A percentile compares a stretch with the other conserved stretches of the same genome.
Conservation (phyloP, 164 flowering plant genomes). For the Chloranthus sessilifolius region DNA sequence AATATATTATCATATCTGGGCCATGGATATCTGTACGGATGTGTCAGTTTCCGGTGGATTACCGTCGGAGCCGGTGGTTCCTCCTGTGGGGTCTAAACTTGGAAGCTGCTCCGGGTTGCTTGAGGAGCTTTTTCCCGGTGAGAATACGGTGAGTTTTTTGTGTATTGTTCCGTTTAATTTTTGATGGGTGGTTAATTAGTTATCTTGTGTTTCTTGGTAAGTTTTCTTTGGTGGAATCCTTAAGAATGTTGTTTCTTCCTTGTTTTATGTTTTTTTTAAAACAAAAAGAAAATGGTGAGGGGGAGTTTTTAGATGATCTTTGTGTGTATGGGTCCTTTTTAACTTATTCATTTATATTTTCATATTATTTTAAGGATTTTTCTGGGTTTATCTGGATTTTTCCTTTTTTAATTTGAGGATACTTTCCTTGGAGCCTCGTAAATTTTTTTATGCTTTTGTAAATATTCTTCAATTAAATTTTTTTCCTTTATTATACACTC, state of each 20-base stretch:
- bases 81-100: slow-evolving; percentile 20
- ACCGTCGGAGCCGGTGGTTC: slow-evolving; percentile 20
- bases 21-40: slow-evolving; percentile 44
- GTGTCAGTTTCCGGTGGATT: slow-evolving; percentile 30
- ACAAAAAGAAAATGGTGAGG: too few species aligned
- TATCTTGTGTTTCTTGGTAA: neutral
- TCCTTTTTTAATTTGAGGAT: too few species aligned
- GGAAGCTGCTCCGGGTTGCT: slow-evolving; percentile 14
- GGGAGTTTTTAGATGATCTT: too few species aligned
- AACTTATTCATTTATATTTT: too few species aligned
- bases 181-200: neutral
- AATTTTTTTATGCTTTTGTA: too few species aligned
- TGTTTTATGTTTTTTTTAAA: too few species aligned
- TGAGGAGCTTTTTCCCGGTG: slow-evolving; percentile 42
- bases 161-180: neutral
- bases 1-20: neutral
- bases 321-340: too few species aligned
- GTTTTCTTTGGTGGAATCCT: neutral
- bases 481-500: too few species aligned
- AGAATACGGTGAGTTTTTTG: slow-evolving; percentile 24
- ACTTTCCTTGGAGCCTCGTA: too few species aligned
- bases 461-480: too few species aligned
- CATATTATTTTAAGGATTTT: neutral
- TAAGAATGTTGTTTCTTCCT: neutral
- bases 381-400: neutral